These are phyloP conservation scores for Pseudopithomyces maydicus DNA, from an alignment of 2,329 filamentous ascomycete species.

Conservation along the genomic window DNA sequence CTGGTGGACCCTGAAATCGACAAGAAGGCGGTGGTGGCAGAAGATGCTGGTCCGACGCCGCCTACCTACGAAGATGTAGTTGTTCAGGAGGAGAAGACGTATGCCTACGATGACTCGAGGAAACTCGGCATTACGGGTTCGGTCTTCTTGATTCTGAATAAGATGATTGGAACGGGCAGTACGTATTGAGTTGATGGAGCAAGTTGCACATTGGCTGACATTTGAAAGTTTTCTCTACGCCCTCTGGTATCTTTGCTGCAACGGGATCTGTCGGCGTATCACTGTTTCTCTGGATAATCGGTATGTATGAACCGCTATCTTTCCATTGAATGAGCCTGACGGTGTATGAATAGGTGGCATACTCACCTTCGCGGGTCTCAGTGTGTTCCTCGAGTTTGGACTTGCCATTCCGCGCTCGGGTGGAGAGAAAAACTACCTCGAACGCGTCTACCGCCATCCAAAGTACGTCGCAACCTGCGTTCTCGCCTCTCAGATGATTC, in stretches of 20 bases:
- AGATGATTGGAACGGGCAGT: slow-evolving; percentile 37
- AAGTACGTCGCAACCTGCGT: slow-evolving; percentile 65
- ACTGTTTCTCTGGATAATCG: slow-evolving; percentile 61
- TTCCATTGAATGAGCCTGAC: neutral
- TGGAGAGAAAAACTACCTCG: slow-evolving; percentile 70
- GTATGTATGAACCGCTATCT: slow-evolving; percentile 27
- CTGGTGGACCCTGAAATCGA: slow-evolving; percentile 24
- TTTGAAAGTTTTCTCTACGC: slow-evolving; percentile 59
- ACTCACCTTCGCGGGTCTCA: slow-evolving; percentile 63
- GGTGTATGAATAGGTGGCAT: slow-evolving; percentile 39
- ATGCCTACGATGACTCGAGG: slow-evolving; percentile 36
- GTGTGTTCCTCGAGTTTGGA: slow-evolving; percentile 68
- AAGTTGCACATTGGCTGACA: slow-evolving; percentile 15
- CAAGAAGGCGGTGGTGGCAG: slow-evolving; percentile 21
- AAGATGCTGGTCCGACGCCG: slow-evolving; percentile 20
- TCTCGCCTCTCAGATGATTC: slow-evolving; percentile 64
- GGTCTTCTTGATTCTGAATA: slow-evolving; percentile 42
- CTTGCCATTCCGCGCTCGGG: slow-evolving; percentile 66
- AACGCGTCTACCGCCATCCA: slow-evolving; percentile 64
- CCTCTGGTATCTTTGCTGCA: slow-evolving; percentile 60
- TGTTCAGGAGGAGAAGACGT: slow-evolving; percentile 39
- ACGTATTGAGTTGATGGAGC: slow-evolving; percentile 10
- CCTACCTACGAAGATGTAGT: slow-evolving; percentile 26
- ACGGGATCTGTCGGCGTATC: slow-evolving; percentile 61
- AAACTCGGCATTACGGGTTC: slow-evolving; percentile 41